Conservation (phyloP, 306 rosid species). For the Pterocarpus santalinus region DNA sequence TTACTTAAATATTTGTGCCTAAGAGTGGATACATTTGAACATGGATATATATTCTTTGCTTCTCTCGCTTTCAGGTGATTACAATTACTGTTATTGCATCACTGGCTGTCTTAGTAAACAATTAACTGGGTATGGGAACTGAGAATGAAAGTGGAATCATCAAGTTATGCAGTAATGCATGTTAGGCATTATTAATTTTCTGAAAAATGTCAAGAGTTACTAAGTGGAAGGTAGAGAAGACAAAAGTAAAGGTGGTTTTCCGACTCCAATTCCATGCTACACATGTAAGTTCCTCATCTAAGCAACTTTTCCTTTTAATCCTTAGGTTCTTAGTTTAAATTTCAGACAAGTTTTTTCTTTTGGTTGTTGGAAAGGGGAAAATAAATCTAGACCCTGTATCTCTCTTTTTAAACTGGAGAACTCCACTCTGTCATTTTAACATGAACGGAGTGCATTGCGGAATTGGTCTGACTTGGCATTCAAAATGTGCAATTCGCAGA, state of each 20-base stretch:
- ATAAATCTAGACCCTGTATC: background rate
- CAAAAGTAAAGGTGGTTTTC: constrained; percentile 98
- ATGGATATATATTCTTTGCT: constrained; percentile 23
- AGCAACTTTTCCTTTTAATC: constrained; percentile 22
- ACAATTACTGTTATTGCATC: constrained; percentile 16
- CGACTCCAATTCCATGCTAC: constrained; percentile 96
- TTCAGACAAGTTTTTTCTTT: constrained; percentile 11
- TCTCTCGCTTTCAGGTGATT: constrained; percentile 46
- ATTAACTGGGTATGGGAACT: constrained; percentile 48
- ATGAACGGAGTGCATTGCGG: constrained; percentile 5
- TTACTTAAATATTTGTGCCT: constrained; percentile 35
- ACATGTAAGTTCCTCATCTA: constrained; percentile 75
- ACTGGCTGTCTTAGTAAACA: constrained; percentile 23
- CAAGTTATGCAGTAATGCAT: constrained; percentile 53
- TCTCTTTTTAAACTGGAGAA: constrained; percentile 27
- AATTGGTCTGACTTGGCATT: constrained; percentile 25
- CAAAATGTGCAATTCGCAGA: constrained; percentile 19
- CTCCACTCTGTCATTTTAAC: constrained; percentile 2
- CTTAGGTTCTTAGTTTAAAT: constrained; percentile 33
- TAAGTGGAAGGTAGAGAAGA: constrained; percentile 95
- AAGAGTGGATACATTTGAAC: constrained; percentile 34
- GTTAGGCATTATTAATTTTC: constrained; percentile 49
- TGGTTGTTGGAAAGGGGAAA: background rate
- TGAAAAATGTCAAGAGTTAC: constrained; percentile 86
- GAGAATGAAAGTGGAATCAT: constrained; percentile 47